These are phyloP conservation scores for Cladosporium sp. DNA, from an alignment of 2,329 filamentous ascomycete genomes.

Conservation along the genomic window DNA sequence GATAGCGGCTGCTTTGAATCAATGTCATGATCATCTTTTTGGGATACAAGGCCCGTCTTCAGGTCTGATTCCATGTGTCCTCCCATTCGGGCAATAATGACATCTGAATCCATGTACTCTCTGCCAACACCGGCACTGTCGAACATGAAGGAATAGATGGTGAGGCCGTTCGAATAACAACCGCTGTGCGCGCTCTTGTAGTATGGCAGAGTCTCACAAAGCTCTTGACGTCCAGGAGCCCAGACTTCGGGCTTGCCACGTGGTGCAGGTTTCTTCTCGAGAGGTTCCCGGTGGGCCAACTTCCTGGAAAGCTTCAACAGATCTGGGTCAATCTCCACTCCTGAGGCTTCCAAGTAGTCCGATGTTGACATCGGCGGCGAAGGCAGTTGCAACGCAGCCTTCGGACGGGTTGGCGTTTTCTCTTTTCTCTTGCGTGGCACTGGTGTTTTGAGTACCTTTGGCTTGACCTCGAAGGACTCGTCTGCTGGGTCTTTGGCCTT, in stretches of 20 bases:
- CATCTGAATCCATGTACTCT: constrained; percentile 61
- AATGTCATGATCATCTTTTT: constrained; percentile 50
- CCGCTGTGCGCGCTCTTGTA: constrained; percentile 64
- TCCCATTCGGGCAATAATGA: constrained; percentile 65
- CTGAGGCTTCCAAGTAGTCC: neutral
- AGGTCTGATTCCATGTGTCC: constrained; percentile 55
- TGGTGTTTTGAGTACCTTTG: neutral
- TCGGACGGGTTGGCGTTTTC: neutral
- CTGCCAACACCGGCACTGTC: constrained; percentile 56
- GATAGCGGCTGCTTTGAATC: constrained; percentile 41
- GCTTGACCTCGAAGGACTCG: neutral
- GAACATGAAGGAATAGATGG: constrained; percentile 61
- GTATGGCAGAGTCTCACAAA: constrained; percentile 66
- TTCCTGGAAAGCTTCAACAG: constrained; percentile 28
- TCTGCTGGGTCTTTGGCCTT: neutral
- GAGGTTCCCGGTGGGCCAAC: constrained; percentile 31
- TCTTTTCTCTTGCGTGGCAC: neutral
- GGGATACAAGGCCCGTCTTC: constrained; percentile 49
- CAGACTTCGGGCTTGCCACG: constrained; percentile 53
- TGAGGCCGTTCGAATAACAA: constrained; percentile 53
- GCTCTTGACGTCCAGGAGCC: constrained; percentile 59
- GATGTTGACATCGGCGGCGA: neutral
- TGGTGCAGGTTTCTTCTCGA: constrained; percentile 39
- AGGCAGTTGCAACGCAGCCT: neutral
- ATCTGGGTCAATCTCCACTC: constrained; percentile 18